Evolutionary conservation across 257 asterid genomes (phyloP).

Genomic region (Gentiana straminea): DNA sequence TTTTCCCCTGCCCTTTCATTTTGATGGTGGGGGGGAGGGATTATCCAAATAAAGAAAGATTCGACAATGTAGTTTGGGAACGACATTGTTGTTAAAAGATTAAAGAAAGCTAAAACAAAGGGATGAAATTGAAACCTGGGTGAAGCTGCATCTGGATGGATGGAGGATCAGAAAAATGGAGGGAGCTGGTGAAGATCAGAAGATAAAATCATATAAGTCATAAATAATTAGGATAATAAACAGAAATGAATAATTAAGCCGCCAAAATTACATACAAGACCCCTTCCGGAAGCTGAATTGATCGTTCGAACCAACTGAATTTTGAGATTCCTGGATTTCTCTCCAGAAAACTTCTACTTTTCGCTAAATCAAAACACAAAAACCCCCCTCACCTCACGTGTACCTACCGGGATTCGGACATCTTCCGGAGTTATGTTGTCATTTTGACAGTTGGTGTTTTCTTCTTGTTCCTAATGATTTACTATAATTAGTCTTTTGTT

Average conservation of each 20-base stretch:
- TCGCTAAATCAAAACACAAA: too few species aligned
- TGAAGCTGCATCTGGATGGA: constrained; percentile 8
- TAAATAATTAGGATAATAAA: constrained; percentile 5
- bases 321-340: constrained; percentile 11
- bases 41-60: neutral
- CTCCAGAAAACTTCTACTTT: neutral
- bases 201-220: constrained; percentile 7
- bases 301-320: constrained; percentile 25
- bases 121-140: constrained; percentile 11
- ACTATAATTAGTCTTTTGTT: too few species aligned
- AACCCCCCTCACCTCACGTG: too few species aligned
- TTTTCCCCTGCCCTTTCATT: too few species aligned
- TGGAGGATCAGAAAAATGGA: constrained; percentile 2
- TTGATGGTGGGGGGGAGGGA: too few species aligned
- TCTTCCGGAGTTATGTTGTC: too few species aligned
- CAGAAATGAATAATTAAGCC: neutral
- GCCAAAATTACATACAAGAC: constrained; percentile 15
- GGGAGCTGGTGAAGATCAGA: constrained; percentile 8
- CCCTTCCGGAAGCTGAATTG: constrained; percentile 14
- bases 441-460: too few species aligned
- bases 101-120: neutral
- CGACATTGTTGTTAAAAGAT: neutral
- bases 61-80: neutral
- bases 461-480: too few species aligned
- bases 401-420: too few species aligned